These are phyloP conservation scores for Rhizophora mangle DNA, from an alignment of 345 rosid genomes.

Conservation along the genomic window DNA sequence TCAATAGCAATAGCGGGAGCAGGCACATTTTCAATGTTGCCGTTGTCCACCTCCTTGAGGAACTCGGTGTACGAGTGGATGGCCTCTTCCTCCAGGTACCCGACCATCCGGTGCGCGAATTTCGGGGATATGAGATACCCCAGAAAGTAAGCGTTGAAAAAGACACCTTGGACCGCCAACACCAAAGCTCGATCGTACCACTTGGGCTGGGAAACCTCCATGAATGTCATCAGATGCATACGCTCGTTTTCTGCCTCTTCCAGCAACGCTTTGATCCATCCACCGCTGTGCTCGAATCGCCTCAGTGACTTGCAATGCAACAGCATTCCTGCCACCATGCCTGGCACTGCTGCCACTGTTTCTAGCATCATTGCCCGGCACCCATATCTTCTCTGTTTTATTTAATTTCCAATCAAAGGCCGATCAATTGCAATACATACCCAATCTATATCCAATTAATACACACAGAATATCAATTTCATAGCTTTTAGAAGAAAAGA, in stretches of 20 bases:
- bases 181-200: conserved; percentile 84
- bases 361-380: conserved; percentile 91
- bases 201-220: conserved; percentile 66
- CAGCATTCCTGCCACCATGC: conserved; percentile 78
- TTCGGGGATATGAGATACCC: conserved; percentile 70
- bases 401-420: neutral
- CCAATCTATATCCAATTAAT: too few species aligned
- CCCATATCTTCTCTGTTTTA: conserved; percentile 54
- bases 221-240: conserved; percentile 89
- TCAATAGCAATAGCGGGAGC: conserved; percentile 81
- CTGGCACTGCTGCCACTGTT: conserved; percentile 80
- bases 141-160: conserved; percentile 75
- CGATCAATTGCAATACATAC: too few species aligned
- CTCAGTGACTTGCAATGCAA: conserved; percentile 73
- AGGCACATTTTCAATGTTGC: conserved; percentile 69
- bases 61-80: conserved; percentile 77
- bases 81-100: conserved; percentile 86
- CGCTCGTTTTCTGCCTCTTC: conserved; percentile 91
- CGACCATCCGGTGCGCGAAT: conserved; percentile 74
- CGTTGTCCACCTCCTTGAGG: conserved; percentile 72
- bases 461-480: too few species aligned
- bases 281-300: conserved; percentile 74
- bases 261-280: conserved; percentile 71
- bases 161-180: conserved; percentile 63
- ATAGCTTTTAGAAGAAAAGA: too few species aligned